Percentiles rank a stretch among this genome's conserved stretches.
These are phyloP conservation scores for Fusarium denticulatum DNA, from an alignment of 2,329 filamentous ascomycete genomes.

Conservation along the genomic window DNA sequence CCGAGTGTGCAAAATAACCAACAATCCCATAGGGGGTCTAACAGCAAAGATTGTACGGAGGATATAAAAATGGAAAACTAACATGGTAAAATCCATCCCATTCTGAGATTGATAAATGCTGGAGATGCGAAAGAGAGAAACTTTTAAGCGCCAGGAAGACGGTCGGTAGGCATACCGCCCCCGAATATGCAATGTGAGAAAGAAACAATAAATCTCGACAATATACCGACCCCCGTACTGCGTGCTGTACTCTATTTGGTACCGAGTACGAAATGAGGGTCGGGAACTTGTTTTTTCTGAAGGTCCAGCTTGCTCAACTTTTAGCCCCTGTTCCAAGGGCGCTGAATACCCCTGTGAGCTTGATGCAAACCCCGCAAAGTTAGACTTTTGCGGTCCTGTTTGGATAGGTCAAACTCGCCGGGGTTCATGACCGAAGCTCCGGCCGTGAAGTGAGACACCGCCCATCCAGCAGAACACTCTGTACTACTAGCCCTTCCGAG, in stretches of 20 bases:
- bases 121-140: constrained; percentile 32
- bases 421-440: constrained; percentile 29
- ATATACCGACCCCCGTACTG: constrained; percentile 19
- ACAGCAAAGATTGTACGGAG: neutral
- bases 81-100: constrained; percentile 33
- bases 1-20: neutral
- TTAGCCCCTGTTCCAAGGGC: constrained; percentile 1
- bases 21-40: neutral
- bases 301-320: constrained; percentile 4
- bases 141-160: constrained; percentile 41
- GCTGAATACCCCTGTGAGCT: constrained; percentile 38
- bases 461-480: neutral
- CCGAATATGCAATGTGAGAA: constrained; percentile 24
- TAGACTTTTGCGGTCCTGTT: constrained; percentile 33
- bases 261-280: constrained; percentile 18
- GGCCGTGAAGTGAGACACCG: constrained; percentile 18
- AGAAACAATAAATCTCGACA: constrained; percentile 10
- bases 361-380: constrained; percentile 35
- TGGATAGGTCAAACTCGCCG: constrained; percentile 32
- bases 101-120: constrained; percentile 26
- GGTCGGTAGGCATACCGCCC: neutral
- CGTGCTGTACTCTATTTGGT: constrained; percentile 35
- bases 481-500: constrained; percentile 14
- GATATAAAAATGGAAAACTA: neutral
- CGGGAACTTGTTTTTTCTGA: constrained; percentile 17